Evolutionary conservation across 495 filamentous ascomycete species (phyloP).

Genomic region (Neurospora cerealis): DNA sequence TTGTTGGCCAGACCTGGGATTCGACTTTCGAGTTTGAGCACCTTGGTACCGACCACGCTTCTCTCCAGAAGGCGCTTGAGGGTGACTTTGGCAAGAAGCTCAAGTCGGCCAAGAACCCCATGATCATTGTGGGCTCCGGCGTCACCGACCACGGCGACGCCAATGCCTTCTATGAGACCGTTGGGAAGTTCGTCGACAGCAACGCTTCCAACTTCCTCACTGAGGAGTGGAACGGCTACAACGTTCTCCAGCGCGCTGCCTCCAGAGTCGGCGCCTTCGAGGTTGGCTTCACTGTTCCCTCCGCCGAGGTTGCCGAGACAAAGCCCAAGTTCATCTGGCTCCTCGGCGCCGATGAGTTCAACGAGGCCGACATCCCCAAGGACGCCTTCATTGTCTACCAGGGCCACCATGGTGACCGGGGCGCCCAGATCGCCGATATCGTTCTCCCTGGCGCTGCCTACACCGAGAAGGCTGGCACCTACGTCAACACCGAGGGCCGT

Average conservation of each 20-base stretch:
- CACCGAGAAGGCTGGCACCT: slow-evolving; percentile 95
- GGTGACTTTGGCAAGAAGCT: slow-evolving; percentile 89
- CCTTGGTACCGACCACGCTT: slow-evolving; percentile 63
- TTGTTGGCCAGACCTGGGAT: slow-evolving; percentile 84
- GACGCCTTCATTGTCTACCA: slow-evolving; percentile 96
- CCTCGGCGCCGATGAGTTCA: slow-evolving; percentile 87
- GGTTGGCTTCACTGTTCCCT: slow-evolving; percentile 83
- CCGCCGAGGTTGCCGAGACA: slow-evolving; percentile 62
- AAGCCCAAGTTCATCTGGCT: slow-evolving; percentile 95
- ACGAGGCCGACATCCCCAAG: slow-evolving; percentile 71
- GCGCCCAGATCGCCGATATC: slow-evolving; percentile 86
- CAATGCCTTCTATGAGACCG: slow-evolving; percentile 82
- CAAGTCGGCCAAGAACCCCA: slow-evolving; percentile 73
- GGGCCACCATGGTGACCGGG: slow-evolving; percentile 91
- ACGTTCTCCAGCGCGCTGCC: slow-evolving; percentile 85
- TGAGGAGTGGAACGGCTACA: slow-evolving; percentile 93
- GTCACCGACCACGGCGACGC: slow-evolving; percentile 82
- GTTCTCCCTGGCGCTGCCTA: slow-evolving; percentile 90
- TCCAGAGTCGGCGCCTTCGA: slow-evolving; percentile 90
- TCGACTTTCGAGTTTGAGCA: slow-evolving; percentile 91
- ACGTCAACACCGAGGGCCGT: slow-evolving; percentile 94
- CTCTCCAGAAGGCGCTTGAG: slow-evolving; percentile 75
- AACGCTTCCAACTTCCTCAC: slow-evolving; percentile 78
- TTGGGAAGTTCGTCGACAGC: slow-evolving; percentile 87
- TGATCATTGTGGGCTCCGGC: slow-evolving; percentile 90